Conservation (phyloP, 257 asterid genomes). For the Solanum chiquidenum region DNA sequence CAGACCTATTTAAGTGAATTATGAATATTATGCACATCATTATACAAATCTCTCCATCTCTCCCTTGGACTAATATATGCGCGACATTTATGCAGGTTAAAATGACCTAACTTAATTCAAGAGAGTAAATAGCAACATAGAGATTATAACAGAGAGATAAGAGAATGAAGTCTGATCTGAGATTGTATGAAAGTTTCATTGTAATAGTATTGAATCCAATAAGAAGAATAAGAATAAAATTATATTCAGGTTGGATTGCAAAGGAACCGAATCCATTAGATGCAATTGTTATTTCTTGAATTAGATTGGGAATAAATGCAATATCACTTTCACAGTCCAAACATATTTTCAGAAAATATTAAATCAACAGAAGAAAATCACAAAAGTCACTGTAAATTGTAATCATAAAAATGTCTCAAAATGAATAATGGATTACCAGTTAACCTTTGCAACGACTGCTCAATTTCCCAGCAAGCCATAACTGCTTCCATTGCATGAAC, state of each 20-base stretch:
- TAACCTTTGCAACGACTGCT: constrained; percentile 58
- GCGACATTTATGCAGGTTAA: not conserved
- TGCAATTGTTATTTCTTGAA: not conserved
- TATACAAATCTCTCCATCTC: not conserved
- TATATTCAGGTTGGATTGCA: not conserved
- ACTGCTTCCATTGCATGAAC: constrained; percentile 74
- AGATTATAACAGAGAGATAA: not conserved
- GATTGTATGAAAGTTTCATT: not conserved
- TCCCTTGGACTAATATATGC: not conserved
- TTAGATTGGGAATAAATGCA: not conserved
- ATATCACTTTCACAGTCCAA: not conserved
- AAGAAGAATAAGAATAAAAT: not conserved
- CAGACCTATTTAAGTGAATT: not conserved
- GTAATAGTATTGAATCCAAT: not conserved
- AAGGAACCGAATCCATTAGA: not conserved
- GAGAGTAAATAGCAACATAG: not conserved
- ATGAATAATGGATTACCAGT: constrained; percentile 29
- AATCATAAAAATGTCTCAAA: not conserved
- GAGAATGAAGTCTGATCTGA: not conserved
- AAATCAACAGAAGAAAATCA: not conserved
- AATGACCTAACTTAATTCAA: not conserved
- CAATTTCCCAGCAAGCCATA: constrained; percentile 70
- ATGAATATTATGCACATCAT: not conserved
- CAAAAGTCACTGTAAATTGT: not conserved
- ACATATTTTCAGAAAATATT: not conserved